Conservation (phyloP, 1,139 yeast genomes). For the Kluyveromyces marxianus region DNA sequence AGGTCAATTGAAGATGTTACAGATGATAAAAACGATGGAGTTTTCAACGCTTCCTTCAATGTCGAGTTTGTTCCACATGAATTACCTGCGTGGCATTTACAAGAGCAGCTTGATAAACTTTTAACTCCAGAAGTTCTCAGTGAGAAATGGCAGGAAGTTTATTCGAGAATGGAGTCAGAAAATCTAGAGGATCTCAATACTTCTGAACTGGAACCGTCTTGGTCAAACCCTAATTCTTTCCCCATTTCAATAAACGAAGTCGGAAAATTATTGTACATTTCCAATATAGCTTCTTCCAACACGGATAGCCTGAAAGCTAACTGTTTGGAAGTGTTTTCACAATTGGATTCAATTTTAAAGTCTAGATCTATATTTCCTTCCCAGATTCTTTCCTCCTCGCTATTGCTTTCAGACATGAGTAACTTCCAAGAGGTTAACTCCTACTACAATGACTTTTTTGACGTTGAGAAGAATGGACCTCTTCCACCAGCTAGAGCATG, state of each 20-base stretch:
- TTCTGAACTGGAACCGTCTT: not conserved
- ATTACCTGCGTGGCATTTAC: slow-evolving; percentile 18
- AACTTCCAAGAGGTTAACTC: slow-evolving; percentile 54
- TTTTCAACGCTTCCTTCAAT: slow-evolving; percentile 49
- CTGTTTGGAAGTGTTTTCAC: slow-evolving; percentile 39
- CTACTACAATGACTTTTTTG: slow-evolving; percentile 50
- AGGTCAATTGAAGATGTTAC: slow-evolving; percentile 36
- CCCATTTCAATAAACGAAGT: slow-evolving; percentile 15
- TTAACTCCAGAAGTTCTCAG: slow-evolving; percentile 43
- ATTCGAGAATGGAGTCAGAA: not conserved
- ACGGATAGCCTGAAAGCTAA: slow-evolving; percentile 37
- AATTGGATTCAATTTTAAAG: slow-evolving; percentile 33
- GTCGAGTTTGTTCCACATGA: slow-evolving; percentile 35
- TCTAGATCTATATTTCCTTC: slow-evolving; percentile 24
- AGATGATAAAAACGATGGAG: slow-evolving; percentile 51
- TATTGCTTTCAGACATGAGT: slow-evolving; percentile 58
- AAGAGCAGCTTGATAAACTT: slow-evolving; percentile 28
- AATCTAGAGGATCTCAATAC: not conserved
- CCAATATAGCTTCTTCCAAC: slow-evolving; percentile 39
- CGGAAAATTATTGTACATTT: slow-evolving; percentile 38
- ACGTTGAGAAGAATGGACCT: slow-evolving; percentile 32
- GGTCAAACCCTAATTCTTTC: slow-evolving; percentile 3
- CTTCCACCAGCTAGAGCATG: slow-evolving; percentile 89
- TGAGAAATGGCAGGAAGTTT: slow-evolving; percentile 40
- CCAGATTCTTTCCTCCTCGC: slow-evolving; percentile 45